These are phyloP conservation scores for Scedosporium dehoogii DNA, from an alignment of 2,329 filamentous ascomycete genomes.

Conservation along the genomic window DNA sequence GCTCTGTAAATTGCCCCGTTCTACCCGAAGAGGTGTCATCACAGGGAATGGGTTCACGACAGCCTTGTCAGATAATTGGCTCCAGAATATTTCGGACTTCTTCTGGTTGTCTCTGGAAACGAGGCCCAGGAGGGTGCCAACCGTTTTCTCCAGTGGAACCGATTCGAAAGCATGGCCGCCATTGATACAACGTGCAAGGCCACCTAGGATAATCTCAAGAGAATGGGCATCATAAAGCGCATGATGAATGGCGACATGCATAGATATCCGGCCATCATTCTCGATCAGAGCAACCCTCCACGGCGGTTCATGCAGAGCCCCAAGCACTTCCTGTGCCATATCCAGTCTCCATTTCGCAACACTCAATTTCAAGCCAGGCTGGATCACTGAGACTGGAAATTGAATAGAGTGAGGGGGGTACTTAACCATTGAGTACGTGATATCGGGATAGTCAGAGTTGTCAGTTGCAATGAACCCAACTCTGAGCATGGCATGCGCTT, in stretches of 20 bases:
- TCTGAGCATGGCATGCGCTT: conserved; percentile 60
- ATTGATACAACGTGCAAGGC: conserved; percentile 20
- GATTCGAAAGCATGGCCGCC: conserved; percentile 12
- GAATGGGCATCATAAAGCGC: conserved; percentile 79
- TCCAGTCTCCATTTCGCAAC: conserved; percentile 27
- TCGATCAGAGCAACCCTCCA: conserved; percentile 51
- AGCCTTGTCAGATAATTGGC: conserved; percentile 34
- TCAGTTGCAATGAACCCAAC: conserved; percentile 57
- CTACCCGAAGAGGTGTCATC: conserved; percentile 51
- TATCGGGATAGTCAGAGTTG: conserved; percentile 37
- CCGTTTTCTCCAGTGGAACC: conserved; percentile 12
- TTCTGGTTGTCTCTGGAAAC: background rate
- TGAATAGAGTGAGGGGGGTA: conserved; percentile 24
- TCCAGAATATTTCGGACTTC: conserved; percentile 46
- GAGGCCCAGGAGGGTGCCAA: background rate
- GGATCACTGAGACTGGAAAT: conserved; percentile 11
- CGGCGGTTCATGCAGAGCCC: conserved; percentile 41
- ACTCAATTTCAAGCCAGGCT: conserved; percentile 15
- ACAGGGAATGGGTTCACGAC: conserved; percentile 65
- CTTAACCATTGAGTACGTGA: conserved; percentile 67
- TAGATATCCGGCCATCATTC: conserved; percentile 12
- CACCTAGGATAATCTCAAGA: conserved; percentile 52
- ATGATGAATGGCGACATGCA: conserved; percentile 57
- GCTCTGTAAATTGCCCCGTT: conserved; percentile 22
- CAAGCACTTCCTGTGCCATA: conserved; percentile 22